Base-by-base conservation (phyloP, 2,329 filamentous ascomycete genomes). In the Corinectria fuckeliana region DNA sequence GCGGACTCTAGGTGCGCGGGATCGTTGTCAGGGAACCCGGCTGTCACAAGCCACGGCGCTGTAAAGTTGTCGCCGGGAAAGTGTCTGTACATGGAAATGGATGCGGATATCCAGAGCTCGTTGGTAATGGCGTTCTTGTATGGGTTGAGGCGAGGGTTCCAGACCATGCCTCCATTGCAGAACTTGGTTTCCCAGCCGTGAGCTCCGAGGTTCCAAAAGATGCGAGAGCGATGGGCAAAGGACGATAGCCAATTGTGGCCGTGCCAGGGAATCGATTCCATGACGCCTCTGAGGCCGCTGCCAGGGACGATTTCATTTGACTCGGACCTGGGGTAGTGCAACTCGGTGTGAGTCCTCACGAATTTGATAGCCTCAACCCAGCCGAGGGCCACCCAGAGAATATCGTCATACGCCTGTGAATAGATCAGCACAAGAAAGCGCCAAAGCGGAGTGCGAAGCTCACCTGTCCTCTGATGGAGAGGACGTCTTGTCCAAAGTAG, bases 101-200 rank as follows among this genome's bases (percentile, higher is more conserved):
- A 95, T 0, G 92, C 92, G 0, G 93, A 84, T 60, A 97, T 91
- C 77, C 86, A 97, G 1, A 97, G 84, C 73, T 97, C 88, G 71
- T 97, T 97, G 26, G 94, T 98, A 69, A 98, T 96, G 63, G 94
- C 92, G 71, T 98, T 98, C 73, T 97, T 98, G 80, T 97, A 98
- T 0, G 93, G 92, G 36, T 83, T 76, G 25, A 94, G 78, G 32
- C 86, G 85, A 3, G 92, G 92, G 66, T 91, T 96, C 94, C 94
- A 98, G 13, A 88, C 85, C 91, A 98, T 96, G 42, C 94, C 94
- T 20, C 94, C 94, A 4, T 85, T 85, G 69, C 94, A 98, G 5
- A 96, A 83, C 21, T 81, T 82, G 20, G 85, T 90, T 71, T 96
- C 91, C 92, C 93, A 98, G 5, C 94, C 92, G 10, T 83, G 79